phyloP scores from a whole-genome alignment of 768 basidiomycete genomes.

The Suillus subalutaceus region DNA sequence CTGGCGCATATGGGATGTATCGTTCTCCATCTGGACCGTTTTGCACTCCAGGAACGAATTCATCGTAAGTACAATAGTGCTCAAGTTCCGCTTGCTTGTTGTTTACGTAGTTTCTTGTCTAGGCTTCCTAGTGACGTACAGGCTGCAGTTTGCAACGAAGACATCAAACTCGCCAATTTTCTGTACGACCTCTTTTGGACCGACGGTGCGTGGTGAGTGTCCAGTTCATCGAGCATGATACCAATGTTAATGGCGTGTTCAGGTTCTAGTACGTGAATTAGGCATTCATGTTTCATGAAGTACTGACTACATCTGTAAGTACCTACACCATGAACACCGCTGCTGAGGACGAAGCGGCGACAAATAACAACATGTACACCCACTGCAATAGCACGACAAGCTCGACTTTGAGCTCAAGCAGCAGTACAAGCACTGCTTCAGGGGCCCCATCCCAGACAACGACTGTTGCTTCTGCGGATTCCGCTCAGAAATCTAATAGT shows the following conservation, averaged over 20 bases:
- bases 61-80: slow-evolving; percentile 17
- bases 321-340: slow-evolving; percentile 23
- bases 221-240: neutral
- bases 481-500: neutral
- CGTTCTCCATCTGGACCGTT: slow-evolving; percentile 11
- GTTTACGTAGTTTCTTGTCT: neutral
- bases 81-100: neutral
- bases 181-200: slow-evolving; percentile 24
- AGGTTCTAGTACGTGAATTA: slow-evolving; percentile 19
- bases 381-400: slow-evolving; percentile 23
- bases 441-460: neutral
- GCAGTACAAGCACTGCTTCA: slow-evolving; percentile 4
- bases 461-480: neutral
- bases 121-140: slow-evolving; percentile 28
- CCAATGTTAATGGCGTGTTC: neutral
- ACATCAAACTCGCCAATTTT: slow-evolving; percentile 24
- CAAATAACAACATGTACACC: slow-evolving; percentile 32
- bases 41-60: slow-evolving; percentile 25
- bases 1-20: slow-evolving; percentile 16
- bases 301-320: slow-evolving; percentile 14
- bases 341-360: slow-evolving; percentile 18
- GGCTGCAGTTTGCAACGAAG: slow-evolving; percentile 23
- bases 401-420: slow-evolving; percentile 9
- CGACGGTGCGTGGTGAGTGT: slow-evolving; percentile 23
- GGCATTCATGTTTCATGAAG: neutral